Evolutionary conservation across 768 basidiomycete species (phyloP).

Genomic region (Boletus rex-veris): DNA sequence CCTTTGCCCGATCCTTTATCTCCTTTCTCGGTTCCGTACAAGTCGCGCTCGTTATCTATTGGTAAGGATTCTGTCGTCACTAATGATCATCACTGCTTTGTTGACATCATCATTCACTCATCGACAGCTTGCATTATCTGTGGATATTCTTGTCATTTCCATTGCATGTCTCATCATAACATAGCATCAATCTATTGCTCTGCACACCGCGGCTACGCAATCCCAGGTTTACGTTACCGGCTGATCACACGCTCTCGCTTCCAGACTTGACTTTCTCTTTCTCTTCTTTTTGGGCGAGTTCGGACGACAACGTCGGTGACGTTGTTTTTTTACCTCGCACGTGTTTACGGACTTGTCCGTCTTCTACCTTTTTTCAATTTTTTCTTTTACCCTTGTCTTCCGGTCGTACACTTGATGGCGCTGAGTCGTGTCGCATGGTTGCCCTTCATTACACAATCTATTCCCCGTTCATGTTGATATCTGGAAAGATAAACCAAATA

Average conservation of each 20-base stretch:
- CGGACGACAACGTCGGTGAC: neutral
- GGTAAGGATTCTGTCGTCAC: conserved; percentile 9
- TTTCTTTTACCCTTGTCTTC: neutral
- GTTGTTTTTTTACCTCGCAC: neutral
- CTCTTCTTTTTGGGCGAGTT: neutral
- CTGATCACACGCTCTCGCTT: neutral
- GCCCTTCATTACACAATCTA: neutral
- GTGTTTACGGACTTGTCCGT: neutral
- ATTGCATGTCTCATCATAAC: conserved; percentile 26
- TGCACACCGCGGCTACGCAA: neutral
- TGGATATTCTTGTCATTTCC: conserved; percentile 25
- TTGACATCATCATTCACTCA: neutral
- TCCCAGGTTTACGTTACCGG: neutral
- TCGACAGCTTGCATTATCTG: conserved; percentile 29
- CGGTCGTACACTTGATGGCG: neutral
- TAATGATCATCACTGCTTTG: neutral
- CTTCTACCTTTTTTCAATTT: too few species aligned
- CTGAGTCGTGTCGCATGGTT: neutral
- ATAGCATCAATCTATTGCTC: conserved; percentile 29
- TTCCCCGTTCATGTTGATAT: neutral
- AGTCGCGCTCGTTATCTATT: conserved; percentile 27
- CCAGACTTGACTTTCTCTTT: neutral
- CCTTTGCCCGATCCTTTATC: neutral
- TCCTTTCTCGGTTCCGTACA: conserved; percentile 1
- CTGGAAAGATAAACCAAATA: neutral